phyloP scores from a whole-genome alignment of 192 early-diverging fungal species.

The Backusella westeae region DNA sequence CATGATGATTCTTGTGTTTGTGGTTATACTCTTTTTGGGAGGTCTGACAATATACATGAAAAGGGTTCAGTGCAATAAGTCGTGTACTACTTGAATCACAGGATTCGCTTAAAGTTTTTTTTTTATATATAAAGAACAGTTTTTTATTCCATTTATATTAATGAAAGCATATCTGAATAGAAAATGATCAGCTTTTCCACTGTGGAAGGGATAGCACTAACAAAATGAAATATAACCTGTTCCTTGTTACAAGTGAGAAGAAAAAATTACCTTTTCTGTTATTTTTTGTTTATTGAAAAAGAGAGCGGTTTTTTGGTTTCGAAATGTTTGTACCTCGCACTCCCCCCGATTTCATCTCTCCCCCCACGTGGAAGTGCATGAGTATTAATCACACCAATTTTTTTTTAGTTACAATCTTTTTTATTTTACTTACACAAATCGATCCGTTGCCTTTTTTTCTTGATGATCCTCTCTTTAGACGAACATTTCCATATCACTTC shows the following conservation, averaged over 20 bases:
- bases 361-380: constrained; percentile 1
- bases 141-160: background rate
- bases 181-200: too few relatives aligned
- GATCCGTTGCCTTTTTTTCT: background rate
- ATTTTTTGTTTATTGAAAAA: background rate
- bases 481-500: background rate
- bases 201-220: background rate
- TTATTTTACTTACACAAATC: background rate
- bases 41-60: constrained; percentile 2
- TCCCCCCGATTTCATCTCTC: background rate
- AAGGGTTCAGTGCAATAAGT: background rate
- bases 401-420: background rate
- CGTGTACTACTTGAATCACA: background rate
- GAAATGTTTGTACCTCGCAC: constrained; percentile 2
- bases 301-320: background rate
- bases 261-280: background rate
- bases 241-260: background rate
- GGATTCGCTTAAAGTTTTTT: background rate
- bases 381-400: background rate
- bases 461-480: background rate
- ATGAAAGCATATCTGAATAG: background rate
- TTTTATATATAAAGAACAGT: background rate
- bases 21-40: background rate
- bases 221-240: background rate
- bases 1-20: constrained; percentile 1